Evolutionary conservation across 1,139 yeast genomes (phyloP), one percentile per base, ranked within the genome.

Genomic region (Meyerozyma elateridarum): DNA sequence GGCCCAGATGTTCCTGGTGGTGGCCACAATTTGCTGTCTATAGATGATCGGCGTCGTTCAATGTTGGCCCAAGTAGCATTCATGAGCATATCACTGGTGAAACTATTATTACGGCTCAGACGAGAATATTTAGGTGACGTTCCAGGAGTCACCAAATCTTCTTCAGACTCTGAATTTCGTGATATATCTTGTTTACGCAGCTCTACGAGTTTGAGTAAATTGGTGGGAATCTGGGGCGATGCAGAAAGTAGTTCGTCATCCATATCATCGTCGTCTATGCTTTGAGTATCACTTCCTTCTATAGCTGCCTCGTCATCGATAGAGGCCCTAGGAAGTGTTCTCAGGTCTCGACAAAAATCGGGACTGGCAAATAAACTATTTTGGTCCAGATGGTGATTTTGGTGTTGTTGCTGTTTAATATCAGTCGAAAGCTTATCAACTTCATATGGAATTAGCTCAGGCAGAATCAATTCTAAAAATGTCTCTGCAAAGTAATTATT

Each of bases 401-500:
- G n/a, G n/a, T n/a, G n/a, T 11, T 38, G 38, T 28, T 36, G 44
- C 25, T 29, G 35, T 17, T 47, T 45, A 22, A 35, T 20, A 25
- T 50, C 51, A 22, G 47, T 48, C 31, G 49, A 50, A 33, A 58
- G 34, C 33, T 55, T 61, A 28, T 61, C 66, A 7, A 61, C 40
- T 36, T 67, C 74, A 35, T 52, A 54, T 0, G 78, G 64, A 2
- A 70, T 55, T 33, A 82, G 54, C 36, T 75, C 79, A 2, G 79
- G 55, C 33, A 76, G 75, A 4, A 85, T 61, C 42, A 87, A 57
- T 48, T 89, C 97, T 30, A 89, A 57, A 47, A 83, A 87, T 8
- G 82, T 81, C 49, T 89, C 96, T 4, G 91, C 88, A 50, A 73
- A 76, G 52, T 87, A 88, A 45, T 79, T 85, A 42, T 54, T 61